phyloP scores from a whole-genome alignment of 148 eudicot species.

The Nepenthes mirabilis region DNA sequence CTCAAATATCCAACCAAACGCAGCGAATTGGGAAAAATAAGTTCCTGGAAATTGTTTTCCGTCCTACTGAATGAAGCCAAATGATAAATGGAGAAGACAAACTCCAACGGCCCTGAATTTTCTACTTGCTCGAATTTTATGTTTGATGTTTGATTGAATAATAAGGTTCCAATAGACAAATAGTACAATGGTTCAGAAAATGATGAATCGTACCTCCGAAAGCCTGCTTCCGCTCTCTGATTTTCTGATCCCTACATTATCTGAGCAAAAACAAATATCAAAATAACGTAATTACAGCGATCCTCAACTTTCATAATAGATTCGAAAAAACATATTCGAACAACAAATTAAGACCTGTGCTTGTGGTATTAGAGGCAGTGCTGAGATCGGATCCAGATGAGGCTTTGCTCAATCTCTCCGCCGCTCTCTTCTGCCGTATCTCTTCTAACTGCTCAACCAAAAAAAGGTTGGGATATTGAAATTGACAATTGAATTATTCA shows the following conservation, averaged over 20 bases:
- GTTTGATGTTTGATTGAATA: no score
- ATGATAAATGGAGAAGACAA: no score
- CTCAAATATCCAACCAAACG: no score
- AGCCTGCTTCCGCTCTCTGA: constrained; percentile 36
- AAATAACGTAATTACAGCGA: neutral
- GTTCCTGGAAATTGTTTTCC: no score
- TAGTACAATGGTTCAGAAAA: neutral
- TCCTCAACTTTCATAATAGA: neutral
- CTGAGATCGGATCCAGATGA: constrained; percentile 81
- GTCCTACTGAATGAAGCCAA: no score
- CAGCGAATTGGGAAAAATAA: no score
- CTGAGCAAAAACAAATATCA: constrained; percentile 11
- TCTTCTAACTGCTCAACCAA: constrained; percentile 49
- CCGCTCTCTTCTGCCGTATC: constrained; percentile 82
- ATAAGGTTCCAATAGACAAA: neutral
- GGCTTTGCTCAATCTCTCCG: constrained; percentile 69
- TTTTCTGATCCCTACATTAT: constrained; percentile 28
- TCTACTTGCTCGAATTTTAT: no score
- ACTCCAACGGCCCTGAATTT: no score
- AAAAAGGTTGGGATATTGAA: neutral
- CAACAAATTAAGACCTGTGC: constrained; percentile 12
- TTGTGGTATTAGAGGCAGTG: constrained; percentile 30
- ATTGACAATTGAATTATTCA: neutral
- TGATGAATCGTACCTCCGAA: constrained; percentile 26
- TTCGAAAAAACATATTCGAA: neutral